These are phyloP conservation scores for Acacia melanoxylon DNA, from an alignment of 306 rosid species.

Conservation along the genomic window DNA sequence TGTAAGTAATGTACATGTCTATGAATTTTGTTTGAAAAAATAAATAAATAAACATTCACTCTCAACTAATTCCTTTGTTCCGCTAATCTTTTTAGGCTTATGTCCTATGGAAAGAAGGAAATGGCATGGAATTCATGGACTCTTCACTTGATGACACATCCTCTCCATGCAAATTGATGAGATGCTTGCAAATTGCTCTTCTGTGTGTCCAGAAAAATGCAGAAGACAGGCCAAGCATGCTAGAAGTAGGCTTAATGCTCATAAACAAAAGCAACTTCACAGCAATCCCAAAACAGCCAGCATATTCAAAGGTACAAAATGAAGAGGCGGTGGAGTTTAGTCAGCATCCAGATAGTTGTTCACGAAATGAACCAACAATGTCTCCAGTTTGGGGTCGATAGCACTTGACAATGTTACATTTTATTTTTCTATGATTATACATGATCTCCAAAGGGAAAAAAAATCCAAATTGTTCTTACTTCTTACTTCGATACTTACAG, in stretches of 20 bases:
- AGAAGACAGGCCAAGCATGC: slow-evolving; percentile 38
- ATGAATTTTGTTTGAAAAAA: background rate
- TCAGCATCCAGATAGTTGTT: background rate
- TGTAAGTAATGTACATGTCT: slow-evolving; percentile 17
- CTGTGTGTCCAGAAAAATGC: slow-evolving; percentile 5
- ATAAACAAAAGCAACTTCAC: slow-evolving; percentile 21
- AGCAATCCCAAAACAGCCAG: slow-evolving; percentile 21
- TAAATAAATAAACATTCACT: background rate
- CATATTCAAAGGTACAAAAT: slow-evolving; percentile 17
- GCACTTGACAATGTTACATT: background rate
- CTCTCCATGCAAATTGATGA: slow-evolving; percentile 35
- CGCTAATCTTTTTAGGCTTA: slow-evolving; percentile 36
- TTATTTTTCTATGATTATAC: background rate
- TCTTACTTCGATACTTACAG: no score
- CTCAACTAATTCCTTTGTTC: background rate
- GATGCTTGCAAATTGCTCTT: slow-evolving; percentile 39
- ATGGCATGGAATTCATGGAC: slow-evolving; percentile 40
- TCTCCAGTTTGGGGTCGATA: slow-evolving; percentile 10
- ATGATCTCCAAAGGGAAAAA: background rate
- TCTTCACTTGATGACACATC: slow-evolving; percentile 32
- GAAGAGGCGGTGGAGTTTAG: background rate
- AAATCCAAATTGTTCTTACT: no score
- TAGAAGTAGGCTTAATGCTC: slow-evolving; percentile 39
- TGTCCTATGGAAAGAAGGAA: slow-evolving; percentile 38
- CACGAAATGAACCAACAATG: slow-evolving; percentile 14